Base-by-base conservation (phyloP, 768 basidiomycete genomes). In the Tulasnella sp. region DNA sequence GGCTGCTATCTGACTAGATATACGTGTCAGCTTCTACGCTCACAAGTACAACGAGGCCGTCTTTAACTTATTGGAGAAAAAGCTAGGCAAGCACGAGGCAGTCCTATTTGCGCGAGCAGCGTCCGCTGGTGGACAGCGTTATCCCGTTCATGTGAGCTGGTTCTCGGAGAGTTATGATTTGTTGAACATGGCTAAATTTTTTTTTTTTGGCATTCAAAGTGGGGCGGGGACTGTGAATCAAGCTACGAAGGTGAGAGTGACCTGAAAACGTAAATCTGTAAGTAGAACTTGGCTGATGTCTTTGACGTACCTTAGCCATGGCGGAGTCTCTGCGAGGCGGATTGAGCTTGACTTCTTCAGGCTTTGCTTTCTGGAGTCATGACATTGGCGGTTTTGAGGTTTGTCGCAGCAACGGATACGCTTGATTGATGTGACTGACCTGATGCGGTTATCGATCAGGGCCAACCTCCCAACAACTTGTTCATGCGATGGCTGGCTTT, bases 401-500 rank as follows among this genome's bases (percentile, higher is more conserved):
- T 51, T 51, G 66, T 34, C 50, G n/a, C n/a, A n/a, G n/a, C n/a
- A n/a, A n/a, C n/a, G n/a, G n/a, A n/a, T n/a, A n/a, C n/a, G n/a
- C n/a, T n/a, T n/a, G n/a, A n/a, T n/a, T n/a, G n/a, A n/a, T n/a
- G n/a, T n/a, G n/a, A n/a, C n/a, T n/a, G n/a, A n/a, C n/a, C n/a
- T n/a, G n/a, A n/a, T n/a, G n/a, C n/a, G n/a, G n/a, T n/a, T n/a
- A n/a, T n/a, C n/a, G n/a, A n/a, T n/a, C 30, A 26, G 82, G 79
- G 84, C 84, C 8, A 80, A 80, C 85, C 85, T 3, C 79, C 80
- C 8, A 77, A 82, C 0, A 80, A 82, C 65, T 79, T 87, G 43
- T 87, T 84, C 67, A 80, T 83, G 64, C 82, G 86, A 44, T 88
- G 85, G 86, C 80, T 85, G 13, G 84, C 83, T 0, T 86, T 85